A percentile compares a stretch with the other conserved stretches of the same genome.
Evolutionary conservation across 2,329 filamentous ascomycete genomes (phyloP).

Genomic region (Fusarium humuli): DNA sequence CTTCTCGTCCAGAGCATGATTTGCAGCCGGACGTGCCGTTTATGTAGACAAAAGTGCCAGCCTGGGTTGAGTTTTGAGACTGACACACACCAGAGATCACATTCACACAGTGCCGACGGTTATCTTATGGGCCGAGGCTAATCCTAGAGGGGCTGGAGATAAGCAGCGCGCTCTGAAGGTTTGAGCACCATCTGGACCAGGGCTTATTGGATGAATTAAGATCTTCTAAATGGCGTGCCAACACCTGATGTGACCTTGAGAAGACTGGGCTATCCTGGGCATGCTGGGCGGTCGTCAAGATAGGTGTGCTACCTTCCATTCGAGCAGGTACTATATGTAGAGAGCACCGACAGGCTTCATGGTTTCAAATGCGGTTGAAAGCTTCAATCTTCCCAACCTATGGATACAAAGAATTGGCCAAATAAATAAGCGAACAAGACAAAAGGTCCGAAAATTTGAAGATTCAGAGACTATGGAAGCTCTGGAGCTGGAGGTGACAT

Average conservation of each 20-base stretch:
- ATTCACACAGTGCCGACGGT: constrained; percentile 28
- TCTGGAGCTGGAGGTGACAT: constrained; percentile 25
- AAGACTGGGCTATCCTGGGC: neutral
- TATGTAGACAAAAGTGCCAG: constrained; percentile 40
- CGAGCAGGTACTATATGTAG: neutral
- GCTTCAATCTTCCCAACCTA: neutral
- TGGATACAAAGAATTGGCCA: neutral
- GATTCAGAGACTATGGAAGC: constrained; percentile 23
- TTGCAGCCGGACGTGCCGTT: constrained; percentile 23
- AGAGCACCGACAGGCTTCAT: neutral
- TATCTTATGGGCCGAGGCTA: constrained; percentile 42
- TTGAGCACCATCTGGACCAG: constrained; percentile 29
- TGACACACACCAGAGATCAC: constrained; percentile 5
- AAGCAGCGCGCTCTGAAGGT: constrained; percentile 34
- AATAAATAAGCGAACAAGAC: constrained; percentile 17
- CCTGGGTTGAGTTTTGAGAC: constrained; percentile 5
- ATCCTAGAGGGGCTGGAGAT: constrained; percentile 45
- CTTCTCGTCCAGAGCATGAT: constrained; percentile 19
- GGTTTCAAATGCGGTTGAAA: neutral
- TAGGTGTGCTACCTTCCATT: neutral
- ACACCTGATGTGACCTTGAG: constrained; percentile 24
- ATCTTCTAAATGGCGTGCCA: constrained; percentile 36
- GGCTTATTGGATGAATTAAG: constrained; percentile 32
- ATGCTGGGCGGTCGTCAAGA: neutral
- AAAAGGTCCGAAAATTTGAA: constrained; percentile 44